Evolutionary conservation across 805 yeast genomes (phyloP).

Genomic region (Tanozyma kutaoensis): DNA sequence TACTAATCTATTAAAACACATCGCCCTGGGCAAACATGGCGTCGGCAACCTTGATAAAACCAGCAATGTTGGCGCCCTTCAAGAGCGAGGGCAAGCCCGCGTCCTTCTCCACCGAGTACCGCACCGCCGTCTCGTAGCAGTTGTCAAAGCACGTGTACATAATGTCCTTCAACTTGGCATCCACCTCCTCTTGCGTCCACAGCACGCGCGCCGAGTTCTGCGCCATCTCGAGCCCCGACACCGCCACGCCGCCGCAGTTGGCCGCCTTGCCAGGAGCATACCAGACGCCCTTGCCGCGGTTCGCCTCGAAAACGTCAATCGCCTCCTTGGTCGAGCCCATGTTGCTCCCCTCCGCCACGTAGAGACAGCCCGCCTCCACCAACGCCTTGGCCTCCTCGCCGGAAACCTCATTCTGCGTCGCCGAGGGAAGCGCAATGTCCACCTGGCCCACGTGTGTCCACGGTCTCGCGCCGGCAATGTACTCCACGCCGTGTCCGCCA

Average conservation of each 20-base stretch:
- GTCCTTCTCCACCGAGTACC: constrained; percentile 62
- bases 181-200: constrained; percentile 93
- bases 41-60: constrained; percentile 95
- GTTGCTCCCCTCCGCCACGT: constrained; percentile 97
- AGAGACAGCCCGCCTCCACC: constrained; percentile 83
- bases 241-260: constrained; percentile 99
- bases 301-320: constrained; percentile 83
- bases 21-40: constrained; percentile 99
- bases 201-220: constrained; percentile 91
- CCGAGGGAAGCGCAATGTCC: constrained; percentile 95
- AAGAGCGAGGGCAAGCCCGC: constrained; percentile 80
- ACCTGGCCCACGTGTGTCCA: constrained; percentile 87
- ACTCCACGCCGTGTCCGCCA: constrained; percentile 43
- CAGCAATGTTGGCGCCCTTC: constrained; percentile 98
- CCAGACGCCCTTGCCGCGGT: constrained; percentile 67
- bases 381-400: constrained; percentile 95
- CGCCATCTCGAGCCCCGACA: constrained; percentile 98
- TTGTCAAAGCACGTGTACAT: constrained; percentile 88
- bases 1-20: constrained; percentile 9
- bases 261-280: constrained; percentile 99
- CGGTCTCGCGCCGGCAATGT: constrained; percentile 90
- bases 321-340: constrained; percentile 99
- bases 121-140: constrained; percentile 79
- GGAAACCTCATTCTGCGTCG: constrained; percentile 96
- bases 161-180: constrained; percentile 76